Percentiles rank a stretch among this genome's conserved stretches.
Conservation (phyloP, 208 protist genomes). For the Porcisia deanei region DNA sequence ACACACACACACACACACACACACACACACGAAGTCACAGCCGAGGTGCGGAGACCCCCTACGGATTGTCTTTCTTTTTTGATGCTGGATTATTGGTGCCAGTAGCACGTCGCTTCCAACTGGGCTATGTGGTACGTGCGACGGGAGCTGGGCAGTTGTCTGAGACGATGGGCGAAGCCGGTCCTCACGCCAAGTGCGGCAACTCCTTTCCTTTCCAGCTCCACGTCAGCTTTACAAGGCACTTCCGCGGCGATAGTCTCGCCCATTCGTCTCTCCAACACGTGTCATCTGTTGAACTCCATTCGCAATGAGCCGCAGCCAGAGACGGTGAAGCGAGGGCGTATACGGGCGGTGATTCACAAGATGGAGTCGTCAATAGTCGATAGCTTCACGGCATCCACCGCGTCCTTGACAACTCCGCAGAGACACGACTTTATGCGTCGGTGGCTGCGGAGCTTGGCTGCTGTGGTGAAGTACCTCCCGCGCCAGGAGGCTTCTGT, state of each 20-base stretch:
- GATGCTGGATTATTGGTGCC: neutral
- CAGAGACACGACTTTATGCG: slow-evolving; percentile 17
- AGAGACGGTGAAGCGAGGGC: slow-evolving; percentile 30
- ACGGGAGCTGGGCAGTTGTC: neutral
- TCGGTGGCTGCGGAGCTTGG: slow-evolving; percentile 16
- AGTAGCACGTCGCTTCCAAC: neutral
- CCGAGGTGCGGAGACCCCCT: too few species aligned
- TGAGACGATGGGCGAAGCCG: neutral
- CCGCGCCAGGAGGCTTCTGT: slow-evolving; percentile 6
- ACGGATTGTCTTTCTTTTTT: neutral
- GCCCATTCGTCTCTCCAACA: slow-evolving; percentile 16
- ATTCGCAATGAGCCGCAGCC: slow-evolving; percentile 18
- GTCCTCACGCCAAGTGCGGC: neutral
- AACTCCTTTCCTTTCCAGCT: neutral
- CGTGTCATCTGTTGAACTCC: slow-evolving; percentile 20
- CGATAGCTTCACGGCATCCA: slow-evolving; percentile 45
- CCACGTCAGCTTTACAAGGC: neutral
- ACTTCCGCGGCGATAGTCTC: neutral
- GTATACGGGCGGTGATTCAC: slow-evolving; percentile 46
- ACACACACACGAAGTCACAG: too few species aligned
- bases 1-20: too few species aligned
- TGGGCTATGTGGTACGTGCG: neutral
- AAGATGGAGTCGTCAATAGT: slow-evolving; percentile 55
- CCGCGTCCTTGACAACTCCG: neutral
- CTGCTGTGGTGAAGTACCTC: slow-evolving; percentile 16